Conservation (phyloP, 306 rosid species). For the Cucurbita ficifolia region DNA sequence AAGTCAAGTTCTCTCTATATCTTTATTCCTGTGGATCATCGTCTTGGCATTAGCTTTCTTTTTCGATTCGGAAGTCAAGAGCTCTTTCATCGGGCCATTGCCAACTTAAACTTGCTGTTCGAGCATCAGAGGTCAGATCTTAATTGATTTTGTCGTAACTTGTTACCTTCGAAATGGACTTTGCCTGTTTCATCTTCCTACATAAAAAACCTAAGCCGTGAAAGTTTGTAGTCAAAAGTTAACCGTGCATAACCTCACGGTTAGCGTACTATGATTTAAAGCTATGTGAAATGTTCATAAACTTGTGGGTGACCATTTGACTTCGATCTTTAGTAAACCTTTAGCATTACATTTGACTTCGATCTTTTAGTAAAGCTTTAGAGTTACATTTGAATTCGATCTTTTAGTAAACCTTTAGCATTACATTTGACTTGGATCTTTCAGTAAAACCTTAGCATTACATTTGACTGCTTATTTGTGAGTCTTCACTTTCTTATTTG, state of each 20-base stretch:
- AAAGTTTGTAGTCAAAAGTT: neutral
- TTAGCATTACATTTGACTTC: neutral
- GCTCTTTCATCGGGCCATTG: constrained; percentile 13
- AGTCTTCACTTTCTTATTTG: neutral
- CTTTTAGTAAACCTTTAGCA: neutral
- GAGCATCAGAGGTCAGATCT: constrained; percentile 8
- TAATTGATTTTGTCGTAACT: neutral
- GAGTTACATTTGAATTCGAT: neutral
- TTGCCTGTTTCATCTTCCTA: neutral
- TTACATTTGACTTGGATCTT: neutral
- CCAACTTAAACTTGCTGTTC: constrained; percentile 37
- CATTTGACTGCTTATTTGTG: neutral
- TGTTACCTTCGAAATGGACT: neutral
- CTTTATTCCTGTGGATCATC: constrained; percentile 32
- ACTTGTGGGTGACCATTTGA: neutral
- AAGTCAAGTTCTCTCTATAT: constrained; percentile 16
- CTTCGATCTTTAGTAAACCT: neutral
- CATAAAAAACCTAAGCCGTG: neutral
- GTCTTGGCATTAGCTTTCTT: constrained; percentile 18
- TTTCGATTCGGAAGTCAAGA: constrained; percentile 17
- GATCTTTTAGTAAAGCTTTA: too few species aligned
- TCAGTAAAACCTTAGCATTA: neutral
- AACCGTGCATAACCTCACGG: neutral
- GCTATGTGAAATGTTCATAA: neutral
- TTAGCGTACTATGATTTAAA: neutral